Evolutionary conservation across 495 filamentous ascomycete genomes (phyloP).

Genomic region (Hypoxylon fragiforme): DNA sequence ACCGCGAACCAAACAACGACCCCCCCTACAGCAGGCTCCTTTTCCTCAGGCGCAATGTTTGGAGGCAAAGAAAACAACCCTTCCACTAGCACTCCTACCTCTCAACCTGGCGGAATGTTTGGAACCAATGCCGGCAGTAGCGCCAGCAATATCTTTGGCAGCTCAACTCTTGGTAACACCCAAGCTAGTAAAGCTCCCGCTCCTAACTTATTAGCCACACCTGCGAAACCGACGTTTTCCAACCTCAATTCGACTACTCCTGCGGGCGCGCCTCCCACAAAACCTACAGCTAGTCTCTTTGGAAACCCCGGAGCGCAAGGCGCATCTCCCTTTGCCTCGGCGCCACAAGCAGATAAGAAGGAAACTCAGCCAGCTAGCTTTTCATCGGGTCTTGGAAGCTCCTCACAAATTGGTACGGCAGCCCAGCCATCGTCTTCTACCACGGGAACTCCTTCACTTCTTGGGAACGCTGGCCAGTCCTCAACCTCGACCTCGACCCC

Average conservation of each 20-base stretch:
- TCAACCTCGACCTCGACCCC: conserved; percentile 7
- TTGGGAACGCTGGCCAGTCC: conserved; percentile 13
- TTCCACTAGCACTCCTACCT: conserved; percentile 28
- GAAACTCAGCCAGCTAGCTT: conserved; percentile 18
- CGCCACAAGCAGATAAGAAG: conserved; percentile 26
- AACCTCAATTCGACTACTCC: conserved; percentile 63
- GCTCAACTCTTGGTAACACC: conserved; percentile 43
- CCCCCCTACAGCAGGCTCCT: conserved; percentile 37
- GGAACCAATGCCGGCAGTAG: conserved; percentile 32
- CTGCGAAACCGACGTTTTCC: conserved; percentile 46
- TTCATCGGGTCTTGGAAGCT: conserved; percentile 12
- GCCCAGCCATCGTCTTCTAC: conserved; percentile 20
- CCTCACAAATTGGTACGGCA: conserved; percentile 14
- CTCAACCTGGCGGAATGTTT: conserved; percentile 48
- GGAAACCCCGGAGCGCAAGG: conserved; percentile 21
- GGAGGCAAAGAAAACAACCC: conserved; percentile 18
- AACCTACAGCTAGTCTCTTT: conserved; percentile 28
- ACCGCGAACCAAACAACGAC: conserved; percentile 45
- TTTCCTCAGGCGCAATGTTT: conserved; percentile 23
- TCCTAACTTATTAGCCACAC: conserved; percentile 28
- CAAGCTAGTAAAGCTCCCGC: conserved; percentile 35
- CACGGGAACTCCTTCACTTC: conserved; percentile 12
- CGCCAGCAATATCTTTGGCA: conserved; percentile 44
- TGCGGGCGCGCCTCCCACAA: conserved; percentile 61
- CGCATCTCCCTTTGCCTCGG: conserved; percentile 20